Evolutionary conservation across 805 yeast genomes (phyloP).

Genomic region (Teunomyces stri): DNA sequence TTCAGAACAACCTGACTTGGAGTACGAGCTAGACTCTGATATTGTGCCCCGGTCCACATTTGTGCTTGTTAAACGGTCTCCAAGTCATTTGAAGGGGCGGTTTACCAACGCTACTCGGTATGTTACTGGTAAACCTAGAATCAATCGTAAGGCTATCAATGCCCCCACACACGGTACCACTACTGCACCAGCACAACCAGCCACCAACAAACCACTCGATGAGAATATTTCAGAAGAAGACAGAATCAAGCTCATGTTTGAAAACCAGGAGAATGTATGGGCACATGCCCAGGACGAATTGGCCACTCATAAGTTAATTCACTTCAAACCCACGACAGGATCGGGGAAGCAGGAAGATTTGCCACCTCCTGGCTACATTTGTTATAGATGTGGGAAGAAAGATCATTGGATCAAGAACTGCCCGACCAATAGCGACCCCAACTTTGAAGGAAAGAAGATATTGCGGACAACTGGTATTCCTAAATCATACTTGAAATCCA

Average conservation of each 20-base stretch:
- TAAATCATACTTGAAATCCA: constrained; percentile 80
- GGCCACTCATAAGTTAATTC: constrained; percentile 80
- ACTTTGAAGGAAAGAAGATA: constrained; percentile 87
- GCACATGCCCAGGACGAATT: constrained; percentile 87
- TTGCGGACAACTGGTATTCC: constrained; percentile 98
- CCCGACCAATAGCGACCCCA: constrained; percentile 91
- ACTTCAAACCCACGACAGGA: constrained; percentile 42
- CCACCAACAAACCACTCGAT: constrained; percentile 24
- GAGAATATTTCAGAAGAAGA: constrained; percentile 75
- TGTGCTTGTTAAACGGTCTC: constrained; percentile 77
- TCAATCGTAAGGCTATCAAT: constrained; percentile 38
- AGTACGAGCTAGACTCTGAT: constrained; percentile 82
- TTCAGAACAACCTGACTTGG: constrained; percentile 53
- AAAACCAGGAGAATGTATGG: constrained; percentile 93
- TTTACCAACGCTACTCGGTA: constrained; percentile 59
- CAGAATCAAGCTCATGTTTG: constrained; percentile 84
- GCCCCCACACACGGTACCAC: constrained; percentile 18
- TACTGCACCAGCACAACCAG: constrained; percentile 5
- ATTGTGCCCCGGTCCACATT: constrained; percentile 89
- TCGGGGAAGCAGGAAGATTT: constrained; percentile 54
- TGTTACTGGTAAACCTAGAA: constrained; percentile 66
- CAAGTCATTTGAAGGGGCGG: constrained; percentile 46
- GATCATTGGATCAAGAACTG: constrained; percentile 94
- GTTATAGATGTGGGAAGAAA: constrained; percentile 95
- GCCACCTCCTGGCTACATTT: constrained; percentile 95